Evolutionary conservation across 31 red algal species (phyloP), one percentile per base, ranked within the genome.

Genomic region (Bonnemaisonia californica): DNA sequence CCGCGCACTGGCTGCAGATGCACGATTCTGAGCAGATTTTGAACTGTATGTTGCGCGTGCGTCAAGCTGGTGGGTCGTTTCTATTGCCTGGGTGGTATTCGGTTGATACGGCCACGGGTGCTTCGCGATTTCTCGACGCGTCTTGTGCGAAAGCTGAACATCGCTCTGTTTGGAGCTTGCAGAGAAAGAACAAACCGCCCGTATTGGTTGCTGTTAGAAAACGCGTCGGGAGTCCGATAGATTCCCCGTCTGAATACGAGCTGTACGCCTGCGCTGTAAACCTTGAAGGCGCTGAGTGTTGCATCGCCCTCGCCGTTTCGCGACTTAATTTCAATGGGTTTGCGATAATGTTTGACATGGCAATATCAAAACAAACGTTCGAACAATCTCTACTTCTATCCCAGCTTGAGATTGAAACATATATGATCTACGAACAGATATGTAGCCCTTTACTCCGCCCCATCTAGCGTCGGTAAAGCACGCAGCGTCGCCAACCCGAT

Each of bases 401-500:
- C 9, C 41, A 73, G 51, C 23, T 28, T 26, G 40, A 24, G 26
- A 8, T 19, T 41, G 36, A 42, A 47, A 3, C 22, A 27, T 73
- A 51, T 22, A 27, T 47, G 11, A 73, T 73, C 33, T 73, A 51
- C 41, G 69, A 73, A 47, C 41, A 73, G 29, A 28, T 47, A 54
- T 23, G 63, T 36, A 36, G 18, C 31, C 19, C 7, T 27, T 62
- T 57, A 68, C 37, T 9, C 16, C 1, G 41, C 42, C 21, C 16
- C 39, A 28, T 73, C 41, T 19, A 62, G 41, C 39, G 33, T 32
- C 2, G 22, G 48, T 19, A 83, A 33, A 58, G 78, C 23, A 16
- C 77, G 38, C 24, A 90, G 41, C 19, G 66, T 42, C 35, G 29
- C 19, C 38, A 90, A 42, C 8, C 77, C 87, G 42, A 90, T 41